Evolutionary conservation across 352 stramenopile species (phyloP), one percentile per base, ranked within the genome.

Genomic region (Plasmopara muralis): DNA sequence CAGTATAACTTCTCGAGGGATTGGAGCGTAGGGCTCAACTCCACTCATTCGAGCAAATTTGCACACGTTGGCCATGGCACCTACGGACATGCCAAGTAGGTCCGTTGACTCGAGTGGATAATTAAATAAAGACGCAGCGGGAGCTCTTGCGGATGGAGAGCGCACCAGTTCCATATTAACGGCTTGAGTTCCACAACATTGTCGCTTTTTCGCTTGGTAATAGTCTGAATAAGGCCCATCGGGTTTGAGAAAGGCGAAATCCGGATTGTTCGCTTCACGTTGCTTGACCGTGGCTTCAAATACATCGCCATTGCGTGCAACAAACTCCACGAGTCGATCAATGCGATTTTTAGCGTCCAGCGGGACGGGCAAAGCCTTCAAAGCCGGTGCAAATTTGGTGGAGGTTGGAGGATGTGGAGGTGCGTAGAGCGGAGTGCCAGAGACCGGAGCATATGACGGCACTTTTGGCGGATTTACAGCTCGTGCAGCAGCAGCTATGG

Each of bases 1-100:
- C n/a, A 43, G 14, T 2, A 81, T 59, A 29, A 81, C 43, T 38
- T 79, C 68, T 2, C 13, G 42, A 13, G 72, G 62, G 28, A 86
- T 66, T 29, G 71, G 62, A 2, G 62, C 18, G 49, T 86, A 86
- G 8, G 58, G 13, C 33, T 62, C 48, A 16, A 81, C 51, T 0
- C 75, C 68, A 33, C 62, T 70, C 14, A 43, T 38, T 33, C 48
- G 50, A 10, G 72, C 68, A 29, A 63, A 57, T 18, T 68, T 77
- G 58, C 71, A 80, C 9, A 83, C 73, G 40, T 80, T 77, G 9
- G 75, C 73, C 62, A 86, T 70, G 5, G 72, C 66, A 8, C 75
- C 72, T 13, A 77, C 64, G 2, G 75, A 66, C 41, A 78, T 68
- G 33, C 6, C 52, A 40, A 67, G 35, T 15, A 48, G 50, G 29